Evolutionary conservation across 345 rosid genomes (phyloP).

Genomic region (Rhizophora apiculata): DNA sequence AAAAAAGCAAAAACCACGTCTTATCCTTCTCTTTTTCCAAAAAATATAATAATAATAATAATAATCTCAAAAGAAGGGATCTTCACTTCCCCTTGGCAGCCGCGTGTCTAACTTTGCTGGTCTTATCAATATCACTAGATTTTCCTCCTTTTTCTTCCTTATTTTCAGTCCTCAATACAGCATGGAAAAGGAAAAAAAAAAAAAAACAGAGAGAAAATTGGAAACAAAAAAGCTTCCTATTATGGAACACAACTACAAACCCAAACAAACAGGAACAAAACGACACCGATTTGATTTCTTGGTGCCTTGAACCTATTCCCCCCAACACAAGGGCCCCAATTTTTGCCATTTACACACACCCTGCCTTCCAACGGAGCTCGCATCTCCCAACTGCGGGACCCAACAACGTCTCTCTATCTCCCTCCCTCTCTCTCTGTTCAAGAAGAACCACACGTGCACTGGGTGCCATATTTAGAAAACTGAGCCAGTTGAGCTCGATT

Average conservation of each 20-base stretch:
- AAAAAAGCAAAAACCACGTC: not conserved
- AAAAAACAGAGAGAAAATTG: not conserved
- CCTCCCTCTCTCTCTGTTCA: not conserved
- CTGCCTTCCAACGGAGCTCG: not conserved
- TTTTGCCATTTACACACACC: too few relatives aligned
- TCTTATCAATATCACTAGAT: not conserved
- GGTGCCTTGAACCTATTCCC: not conserved
- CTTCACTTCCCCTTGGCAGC: conserved; percentile 1
- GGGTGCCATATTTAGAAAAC: conserved; percentile 25
- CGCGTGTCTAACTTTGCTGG: not conserved
- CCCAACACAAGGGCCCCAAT: conserved; percentile 1
- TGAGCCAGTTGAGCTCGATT: conserved; percentile 30
- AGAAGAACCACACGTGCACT: conserved; percentile 51
- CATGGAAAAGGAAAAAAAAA: too few relatives aligned
- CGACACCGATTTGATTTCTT: conserved; percentile 1
- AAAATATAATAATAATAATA: not conserved
- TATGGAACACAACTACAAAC: too few relatives aligned
- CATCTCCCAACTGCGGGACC: conserved; percentile 4
- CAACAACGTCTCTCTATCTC: conserved; percentile 4
- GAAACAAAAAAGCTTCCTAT: too few relatives aligned
- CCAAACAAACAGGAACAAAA: not conserved
- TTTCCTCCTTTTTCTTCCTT: too few relatives aligned
- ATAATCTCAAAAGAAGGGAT: conserved; percentile 27
- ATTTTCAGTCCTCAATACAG: not conserved
- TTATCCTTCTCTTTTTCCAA: not conserved